Base-by-base conservation (phyloP, 2,329 filamentous ascomycete genomes). In the Exophiala sideris region DNA sequence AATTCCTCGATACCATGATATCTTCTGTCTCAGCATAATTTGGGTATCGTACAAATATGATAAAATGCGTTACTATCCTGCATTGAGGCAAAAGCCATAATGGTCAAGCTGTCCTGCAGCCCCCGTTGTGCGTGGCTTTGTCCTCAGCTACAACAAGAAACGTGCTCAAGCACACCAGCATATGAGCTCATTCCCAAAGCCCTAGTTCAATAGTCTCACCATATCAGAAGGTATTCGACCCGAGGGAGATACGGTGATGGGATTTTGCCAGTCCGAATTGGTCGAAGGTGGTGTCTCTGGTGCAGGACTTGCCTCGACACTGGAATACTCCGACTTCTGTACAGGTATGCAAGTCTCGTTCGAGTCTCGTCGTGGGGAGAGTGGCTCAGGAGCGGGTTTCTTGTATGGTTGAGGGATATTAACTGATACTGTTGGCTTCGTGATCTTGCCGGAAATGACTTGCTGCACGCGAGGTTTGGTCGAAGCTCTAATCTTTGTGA, bases 161-260 rank as follows among this genome's bases (percentile, higher is more conserved):
- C 24, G 8, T 24, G 41, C 12, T 11, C 21, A 24, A n/a, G 10
- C 3, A 11, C 21, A 2, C 9, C 20, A 44, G 21, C 21, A n/a
- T 9, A 11, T 10, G 20, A 11, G 12, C 18, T 11, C 40, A 12
- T 21, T 42, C 18, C 7, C 3, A 16, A 2, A 11, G 18, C 18
- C 9, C 49, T 53, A 60, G 38, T 61, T 57, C 49, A 64, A 47
- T 38, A 64, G 51, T 14, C 48, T 50, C 12, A 58, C 42, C 62
- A 64, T 64, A 33, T 58, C 62, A 14, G 54, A 52, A 4, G 62
- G 62, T 36, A 62, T 47, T n/a, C 48, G 41, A 12, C 60, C 60
- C 9, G 56, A 53, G 12, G 62, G 62, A 49, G 60, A 61, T 16
- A 62, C 54, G 8, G 62, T 64, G 18, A 58, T 45, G 12, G 14